Evolutionary conservation across 1,284 basidiomycete genomes (phyloP).

Genomic region (Porogramme epimiltina): DNA sequence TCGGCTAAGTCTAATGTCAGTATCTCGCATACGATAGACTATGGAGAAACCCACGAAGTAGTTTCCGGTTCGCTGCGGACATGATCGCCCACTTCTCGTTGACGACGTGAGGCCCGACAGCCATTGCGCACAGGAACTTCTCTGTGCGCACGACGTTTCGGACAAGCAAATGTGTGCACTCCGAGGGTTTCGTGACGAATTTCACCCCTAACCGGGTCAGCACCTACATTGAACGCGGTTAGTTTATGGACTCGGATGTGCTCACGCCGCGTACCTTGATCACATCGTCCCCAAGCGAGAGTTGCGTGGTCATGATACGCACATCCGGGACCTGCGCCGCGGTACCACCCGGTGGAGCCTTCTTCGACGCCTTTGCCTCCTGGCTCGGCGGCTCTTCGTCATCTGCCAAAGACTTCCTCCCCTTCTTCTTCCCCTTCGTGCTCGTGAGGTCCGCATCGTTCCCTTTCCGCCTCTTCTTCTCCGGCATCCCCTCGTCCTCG

Average conservation of each 20-base stretch:
- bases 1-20: slow-evolving; percentile 50
- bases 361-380: slow-evolving; percentile 20
- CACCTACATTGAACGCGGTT: slow-evolving; percentile 40
- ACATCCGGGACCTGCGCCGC: slow-evolving; percentile 25
- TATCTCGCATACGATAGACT: too few relatives aligned
- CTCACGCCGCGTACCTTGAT: slow-evolving; percentile 44
- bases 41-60: slow-evolving; percentile 57
- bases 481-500: slow-evolving; percentile 30
- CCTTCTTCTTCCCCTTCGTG: slow-evolving; percentile 25
- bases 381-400: slow-evolving; percentile 16
- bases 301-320: slow-evolving; percentile 62
- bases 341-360: slow-evolving; percentile 7
- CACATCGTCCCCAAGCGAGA: slow-evolving; percentile 53
- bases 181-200: slow-evolving; percentile 56
- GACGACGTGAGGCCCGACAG: slow-evolving; percentile 61
- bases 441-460: slow-evolving; percentile 23
- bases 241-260: neutral
- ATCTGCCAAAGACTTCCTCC: slow-evolving; percentile 6
- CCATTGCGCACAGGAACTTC: slow-evolving; percentile 79
- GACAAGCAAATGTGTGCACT: slow-evolving; percentile 79
- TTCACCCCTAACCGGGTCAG: slow-evolving; percentile 65
- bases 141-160: slow-evolving; percentile 74
- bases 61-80: slow-evolving; percentile 52
- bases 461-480: slow-evolving; percentile 35
- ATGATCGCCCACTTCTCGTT: slow-evolving; percentile 67